Base-by-base conservation (phyloP, 2,329 filamentous ascomycete species). In the Penicillium sp. region DNA sequence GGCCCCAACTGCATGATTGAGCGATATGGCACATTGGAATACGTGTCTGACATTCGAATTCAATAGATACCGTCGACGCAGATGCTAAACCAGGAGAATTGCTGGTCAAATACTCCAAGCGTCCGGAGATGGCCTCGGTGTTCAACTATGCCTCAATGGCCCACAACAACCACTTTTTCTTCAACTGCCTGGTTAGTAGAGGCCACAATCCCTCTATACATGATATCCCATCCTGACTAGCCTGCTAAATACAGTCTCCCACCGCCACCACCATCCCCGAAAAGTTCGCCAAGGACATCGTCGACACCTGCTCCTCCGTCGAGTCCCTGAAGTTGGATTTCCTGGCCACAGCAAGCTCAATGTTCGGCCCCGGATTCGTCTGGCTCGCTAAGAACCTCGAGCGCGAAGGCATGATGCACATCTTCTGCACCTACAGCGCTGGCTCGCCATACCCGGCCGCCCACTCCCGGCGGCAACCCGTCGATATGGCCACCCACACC, bases 101-200 rank as follows among this genome's bases (percentile, higher is more conserved):
- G 64, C 72, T 87, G 64, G 76, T 91, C 63, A 76, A 81, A 63
- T 84, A 84, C 52, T 87, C 91, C 53, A 88, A 89, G 69, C 81
- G 93, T 63, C 85, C 91, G 39, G 77, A 77, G 59, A 77, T 80
- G 55, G 93, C 93, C 37, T 77, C 84, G 60, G 75, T 85, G 67
- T 98, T 98, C 82, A 98, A 97, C 79, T 82, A 94, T 69, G 93
- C 93, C 69, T 95, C 88, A 61, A 95, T 95, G 87, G 87, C 88
- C 49, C 85, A 87, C 78, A 97, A 97, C 80, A 96, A 83, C 70
- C 78, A 83, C 67, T 74, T 75, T 57, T 76, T 74, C 65, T 76
- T 75, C 65, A 72, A 72, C 55, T 69, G 68, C 57, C 60, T 76
- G 59, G 69, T 72, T 22, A 64, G 70, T 56, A 22, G 19, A 5